Evolutionary conservation across 495 filamentous ascomycete genomes (phyloP).

Genomic region (Hypoxylon fuscum): DNA sequence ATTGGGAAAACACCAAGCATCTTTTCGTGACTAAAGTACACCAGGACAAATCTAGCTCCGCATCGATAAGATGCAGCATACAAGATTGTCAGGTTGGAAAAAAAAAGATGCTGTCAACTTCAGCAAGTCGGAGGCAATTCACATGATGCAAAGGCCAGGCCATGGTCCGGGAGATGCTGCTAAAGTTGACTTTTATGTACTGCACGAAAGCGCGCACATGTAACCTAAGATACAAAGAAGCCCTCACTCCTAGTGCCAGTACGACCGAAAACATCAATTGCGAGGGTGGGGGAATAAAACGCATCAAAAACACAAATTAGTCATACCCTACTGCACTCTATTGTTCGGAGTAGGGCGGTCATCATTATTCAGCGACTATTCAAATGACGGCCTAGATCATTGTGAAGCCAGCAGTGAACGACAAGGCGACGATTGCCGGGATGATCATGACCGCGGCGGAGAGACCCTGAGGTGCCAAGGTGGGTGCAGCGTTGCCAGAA

Average conservation of each 20-base stretch:
- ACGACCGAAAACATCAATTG: slow-evolving; percentile 33
- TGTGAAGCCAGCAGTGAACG: slow-evolving; percentile 39
- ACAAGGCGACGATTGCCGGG: slow-evolving; percentile 39
- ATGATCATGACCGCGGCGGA: slow-evolving; percentile 39
- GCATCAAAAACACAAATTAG: slow-evolving; percentile 22
- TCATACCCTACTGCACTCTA: slow-evolving; percentile 22
- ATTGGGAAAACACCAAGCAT: too few species aligned
- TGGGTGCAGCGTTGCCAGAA: slow-evolving; percentile 32
- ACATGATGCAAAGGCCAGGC: too few species aligned
- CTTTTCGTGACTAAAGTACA: too few species aligned
- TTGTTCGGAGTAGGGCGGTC: slow-evolving; percentile 25
- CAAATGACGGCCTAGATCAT: slow-evolving; percentile 39
- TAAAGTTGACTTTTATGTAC: slow-evolving; percentile 38
- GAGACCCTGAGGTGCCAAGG: slow-evolving; percentile 31
- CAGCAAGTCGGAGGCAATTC: too few species aligned
- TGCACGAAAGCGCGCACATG: slow-evolving; percentile 35
- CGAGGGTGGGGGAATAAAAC: slow-evolving; percentile 38
- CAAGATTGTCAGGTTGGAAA: too few species aligned
- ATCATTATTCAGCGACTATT: slow-evolving; percentile 38
- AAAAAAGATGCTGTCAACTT: too few species aligned
- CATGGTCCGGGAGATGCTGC: too few species aligned
- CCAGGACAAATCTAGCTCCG: too few species aligned
- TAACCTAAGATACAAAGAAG: slow-evolving; percentile 41
- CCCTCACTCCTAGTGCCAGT: slow-evolving; percentile 14
- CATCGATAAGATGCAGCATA: too few species aligned